A percentile compares a stretch with the other conserved stretches of the same genome.
These are phyloP conservation scores for Teratosphaeriaceae sp. DNA, from an alignment of 2,329 filamentous ascomycete species.

Conservation along the genomic window DNA sequence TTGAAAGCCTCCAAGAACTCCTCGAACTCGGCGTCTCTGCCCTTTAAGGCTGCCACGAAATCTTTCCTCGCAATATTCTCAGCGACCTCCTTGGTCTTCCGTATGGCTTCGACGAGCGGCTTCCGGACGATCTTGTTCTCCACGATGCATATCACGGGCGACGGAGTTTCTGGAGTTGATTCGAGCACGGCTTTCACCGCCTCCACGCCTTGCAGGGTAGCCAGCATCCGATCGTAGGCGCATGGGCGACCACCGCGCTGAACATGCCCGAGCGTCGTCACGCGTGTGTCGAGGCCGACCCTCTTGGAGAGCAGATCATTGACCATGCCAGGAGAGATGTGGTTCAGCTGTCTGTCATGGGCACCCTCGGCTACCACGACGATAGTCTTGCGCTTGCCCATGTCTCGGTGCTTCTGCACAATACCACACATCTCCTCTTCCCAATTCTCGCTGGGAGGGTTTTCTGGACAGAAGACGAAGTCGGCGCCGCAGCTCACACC, in stretches of 20 bases:
- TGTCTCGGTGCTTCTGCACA: conserved; percentile 69
- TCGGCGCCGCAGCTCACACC: conserved; percentile 93
- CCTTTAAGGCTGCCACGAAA: conserved; percentile 78
- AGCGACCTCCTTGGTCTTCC: conserved; percentile 76
- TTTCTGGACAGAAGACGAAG: conserved; percentile 95
- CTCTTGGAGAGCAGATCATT: conserved; percentile 80
- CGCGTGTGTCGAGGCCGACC: conserved; percentile 80
- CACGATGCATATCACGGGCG: conserved; percentile 90
- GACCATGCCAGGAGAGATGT: conserved; percentile 73
- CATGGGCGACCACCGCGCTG: conserved; percentile 89
- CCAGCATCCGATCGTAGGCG: conserved; percentile 89
- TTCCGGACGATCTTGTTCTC: conserved; percentile 97
- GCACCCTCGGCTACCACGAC: conserved; percentile 97
- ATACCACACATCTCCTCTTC: conserved; percentile 77
- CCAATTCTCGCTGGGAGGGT: conserved; percentile 83
- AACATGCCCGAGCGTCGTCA: conserved; percentile 95
- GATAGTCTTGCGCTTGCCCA: conserved; percentile 95
- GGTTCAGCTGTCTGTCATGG: conserved; percentile 73
- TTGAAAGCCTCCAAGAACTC: conserved; percentile 89
- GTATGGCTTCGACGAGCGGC: conserved; percentile 81
- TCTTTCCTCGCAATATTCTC: conserved; percentile 76
- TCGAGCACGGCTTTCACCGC: conserved; percentile 88
- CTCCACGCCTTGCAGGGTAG: conserved; percentile 88
- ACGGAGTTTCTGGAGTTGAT: conserved; percentile 80
- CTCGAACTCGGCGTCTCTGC: conserved; percentile 87